phyloP scores from a whole-genome alignment of 805 yeast species.

The Jamesozyma jinghongensis region DNA sequence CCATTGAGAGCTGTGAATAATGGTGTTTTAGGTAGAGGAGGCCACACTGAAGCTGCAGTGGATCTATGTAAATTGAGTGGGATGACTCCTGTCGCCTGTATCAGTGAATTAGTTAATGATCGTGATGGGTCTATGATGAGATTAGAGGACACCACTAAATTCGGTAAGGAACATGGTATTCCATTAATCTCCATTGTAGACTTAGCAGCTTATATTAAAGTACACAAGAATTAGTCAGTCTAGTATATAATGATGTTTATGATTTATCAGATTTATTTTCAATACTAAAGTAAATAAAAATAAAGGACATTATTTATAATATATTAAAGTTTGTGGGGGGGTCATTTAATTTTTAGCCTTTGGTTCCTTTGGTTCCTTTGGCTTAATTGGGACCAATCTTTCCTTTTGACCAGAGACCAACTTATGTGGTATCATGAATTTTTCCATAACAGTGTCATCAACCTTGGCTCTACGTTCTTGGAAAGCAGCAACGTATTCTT shows the following conservation, averaged over 20 bases:
- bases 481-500: conserved; percentile 68
- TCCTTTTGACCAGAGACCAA: conserved; percentile 65
- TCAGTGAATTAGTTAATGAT: conserved; percentile 89
- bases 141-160: conserved; percentile 70
- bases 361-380: conserved; percentile 35
- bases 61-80: conserved; percentile 74
- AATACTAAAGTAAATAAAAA: no score
- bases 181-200: conserved; percentile 75
- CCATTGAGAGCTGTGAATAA: conserved; percentile 90
- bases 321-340: no score
- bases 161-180: conserved; percentile 51
- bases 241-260: no score
- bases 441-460: conserved; percentile 48
- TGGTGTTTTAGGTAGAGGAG: conserved; percentile 69
- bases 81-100: conserved; percentile 77
- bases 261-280: no score
- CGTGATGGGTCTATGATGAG: conserved; percentile 97
- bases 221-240: background rate
- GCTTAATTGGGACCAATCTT: conserved; percentile 64
- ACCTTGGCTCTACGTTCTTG: conserved; percentile 69
- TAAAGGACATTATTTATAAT: no score
- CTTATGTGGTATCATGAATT: conserved; percentile 79
- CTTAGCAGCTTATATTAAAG: conserved; percentile 43
- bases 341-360: no score
- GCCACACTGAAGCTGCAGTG: conserved; percentile 97